Conservation (phyloP, 345 rosid species). For the Mangifera indica region DNA sequence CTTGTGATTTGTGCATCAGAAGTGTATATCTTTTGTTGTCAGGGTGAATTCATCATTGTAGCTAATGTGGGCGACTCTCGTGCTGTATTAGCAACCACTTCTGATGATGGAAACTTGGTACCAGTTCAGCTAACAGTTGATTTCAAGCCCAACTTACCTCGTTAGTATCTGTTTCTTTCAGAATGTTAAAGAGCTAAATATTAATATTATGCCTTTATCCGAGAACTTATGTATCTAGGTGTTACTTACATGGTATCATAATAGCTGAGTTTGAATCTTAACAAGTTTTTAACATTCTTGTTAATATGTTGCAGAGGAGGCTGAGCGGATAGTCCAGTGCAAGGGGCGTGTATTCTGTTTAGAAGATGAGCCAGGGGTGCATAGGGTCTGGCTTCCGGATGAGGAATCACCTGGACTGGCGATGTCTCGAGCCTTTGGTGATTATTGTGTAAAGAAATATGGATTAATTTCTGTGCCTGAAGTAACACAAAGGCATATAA, state of each 20-base stretch:
- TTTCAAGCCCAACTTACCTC: slow-evolving; percentile 82
- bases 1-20: not conserved
- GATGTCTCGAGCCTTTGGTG: slow-evolving; percentile 97
- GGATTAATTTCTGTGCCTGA: slow-evolving; percentile 90
- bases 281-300: slow-evolving; percentile 1
- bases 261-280: too few species aligned
- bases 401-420: slow-evolving; percentile 83
- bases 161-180: slow-evolving; percentile 44
- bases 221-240: too few species aligned
- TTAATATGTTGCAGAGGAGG: slow-evolving; percentile 61
- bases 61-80: slow-evolving; percentile 96
- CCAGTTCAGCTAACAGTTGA: slow-evolving; percentile 82
- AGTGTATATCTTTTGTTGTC: not conserved
- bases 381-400: slow-evolving; percentile 85
- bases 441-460: slow-evolving; percentile 74
- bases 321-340: slow-evolving; percentile 66
- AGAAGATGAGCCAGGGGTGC: slow-evolving; percentile 85
- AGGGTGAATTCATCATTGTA: slow-evolving; percentile 67
- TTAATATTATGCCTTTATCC: too few species aligned
- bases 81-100: slow-evolving; percentile 77
- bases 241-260: too few species aligned
- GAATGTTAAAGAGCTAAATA: too few species aligned
- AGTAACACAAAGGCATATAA: slow-evolving; percentile 74
- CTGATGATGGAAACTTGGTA: slow-evolving; percentile 69
- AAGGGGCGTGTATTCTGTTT: slow-evolving; percentile 75